Evolutionary conservation across 441 rosid genomes (phyloP).

Genomic region (Brassica balearica): DNA sequence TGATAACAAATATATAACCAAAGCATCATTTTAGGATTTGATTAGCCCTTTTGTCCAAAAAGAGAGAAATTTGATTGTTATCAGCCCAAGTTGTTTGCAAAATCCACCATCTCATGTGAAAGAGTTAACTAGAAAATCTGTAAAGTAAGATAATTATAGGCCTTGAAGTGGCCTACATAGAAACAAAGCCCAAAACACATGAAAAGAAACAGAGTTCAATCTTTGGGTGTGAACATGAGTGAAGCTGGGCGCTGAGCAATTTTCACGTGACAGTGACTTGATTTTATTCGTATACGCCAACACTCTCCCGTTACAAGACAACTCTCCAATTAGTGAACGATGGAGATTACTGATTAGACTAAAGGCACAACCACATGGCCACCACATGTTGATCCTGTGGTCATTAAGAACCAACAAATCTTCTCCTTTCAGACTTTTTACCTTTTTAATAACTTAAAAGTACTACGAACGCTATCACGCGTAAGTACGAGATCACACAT

Average conservation of each 20-base stretch:
- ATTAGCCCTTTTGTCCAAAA: background rate
- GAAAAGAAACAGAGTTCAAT: background rate
- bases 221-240: conserved; percentile 4
- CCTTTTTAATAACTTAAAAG: background rate
- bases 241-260: background rate
- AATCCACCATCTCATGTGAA: background rate
- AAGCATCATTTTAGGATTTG: conserved; percentile 24
- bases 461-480: background rate
- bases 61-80: background rate
- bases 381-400: conserved; percentile 27
- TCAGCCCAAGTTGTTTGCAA: conserved; percentile 3
- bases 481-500: conserved; percentile 7
- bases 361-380: conserved; percentile 6
- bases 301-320: conserved; percentile 22
- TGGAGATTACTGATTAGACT: conserved; percentile 13
- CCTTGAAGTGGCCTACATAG: background rate
- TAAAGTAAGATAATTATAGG: conserved; percentile 17
- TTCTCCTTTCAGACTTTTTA: background rate
- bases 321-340: background rate
- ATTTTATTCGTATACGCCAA: conserved; percentile 31
- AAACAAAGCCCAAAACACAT: conserved; percentile 9
- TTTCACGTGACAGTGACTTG: conserved; percentile 37
- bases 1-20: background rate
- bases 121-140: background rate
- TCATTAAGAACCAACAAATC: conserved; percentile 21